Evolutionary conservation across 2,329 filamentous ascomycete genomes (phyloP).

Genomic region (Microdochium bolleyi): DNA sequence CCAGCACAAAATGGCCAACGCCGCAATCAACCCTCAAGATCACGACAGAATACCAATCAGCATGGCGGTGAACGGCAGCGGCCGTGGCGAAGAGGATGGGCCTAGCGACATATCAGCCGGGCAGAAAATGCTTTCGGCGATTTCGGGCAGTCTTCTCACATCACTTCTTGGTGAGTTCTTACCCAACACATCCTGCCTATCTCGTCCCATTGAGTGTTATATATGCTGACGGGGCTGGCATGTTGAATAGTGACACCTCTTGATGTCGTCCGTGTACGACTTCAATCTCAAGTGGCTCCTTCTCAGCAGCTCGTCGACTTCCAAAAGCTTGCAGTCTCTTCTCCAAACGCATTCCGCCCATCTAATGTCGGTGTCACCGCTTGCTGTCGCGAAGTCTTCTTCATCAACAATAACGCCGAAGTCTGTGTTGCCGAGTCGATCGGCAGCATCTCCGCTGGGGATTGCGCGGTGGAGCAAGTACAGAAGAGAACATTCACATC

Average conservation of each 20-base stretch:
- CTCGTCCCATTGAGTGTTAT: constrained; percentile 2
- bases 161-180: constrained; percentile 67
- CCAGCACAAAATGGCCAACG: constrained; percentile 4
- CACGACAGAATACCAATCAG: constrained; percentile 26
- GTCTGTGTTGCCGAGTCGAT: constrained; percentile 68
- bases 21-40: constrained; percentile 21
- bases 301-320: constrained; percentile 43
- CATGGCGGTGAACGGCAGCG: constrained; percentile 21
- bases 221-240: constrained; percentile 7
- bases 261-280: constrained; percentile 89
- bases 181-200: neutral
- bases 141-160: constrained; percentile 82
- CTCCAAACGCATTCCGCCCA: constrained; percentile 61
- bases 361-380: constrained; percentile 83
- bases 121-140: constrained; percentile 94
- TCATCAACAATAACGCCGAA: constrained; percentile 77
- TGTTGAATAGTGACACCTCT: constrained; percentile 70
- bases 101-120: constrained; percentile 64
- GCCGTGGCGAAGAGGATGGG: constrained; percentile 27
- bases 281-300: constrained; percentile 66
- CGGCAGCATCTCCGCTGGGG: constrained; percentile 38
- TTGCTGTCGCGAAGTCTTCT: constrained; percentile 96
- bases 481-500: constrained; percentile 80
- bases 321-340: constrained; percentile 46
- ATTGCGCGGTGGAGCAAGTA: constrained; percentile 83